These are phyloP conservation scores for Vigna radiata DNA, from an alignment of 306 rosid genomes.

Conservation along the genomic window DNA sequence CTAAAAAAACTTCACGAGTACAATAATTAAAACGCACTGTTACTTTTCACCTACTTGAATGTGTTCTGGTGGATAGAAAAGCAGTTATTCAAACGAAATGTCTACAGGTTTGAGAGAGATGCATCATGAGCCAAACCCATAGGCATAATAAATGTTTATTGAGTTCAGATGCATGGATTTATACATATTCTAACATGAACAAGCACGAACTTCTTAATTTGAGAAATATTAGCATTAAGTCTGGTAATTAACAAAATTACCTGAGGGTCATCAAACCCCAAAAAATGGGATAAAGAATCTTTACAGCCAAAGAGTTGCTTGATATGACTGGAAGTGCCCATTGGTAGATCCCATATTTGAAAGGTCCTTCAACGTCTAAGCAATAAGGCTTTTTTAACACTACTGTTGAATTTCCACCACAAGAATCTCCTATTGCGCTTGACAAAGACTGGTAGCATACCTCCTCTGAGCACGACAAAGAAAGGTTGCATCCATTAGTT, in stretches of 20 bases:
- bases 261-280: conserved; percentile 99
- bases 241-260: conserved; percentile 47
- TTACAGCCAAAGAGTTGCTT: conserved; percentile 82
- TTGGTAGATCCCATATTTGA: conserved; percentile 86
- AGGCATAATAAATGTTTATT: neutral
- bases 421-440: conserved; percentile 47
- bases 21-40: no score
- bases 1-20: no score
- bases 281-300: conserved; percentile 96
- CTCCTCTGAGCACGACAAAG: conserved; percentile 82
- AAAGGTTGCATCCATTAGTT: conserved; percentile 63
- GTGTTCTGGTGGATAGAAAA: neutral
- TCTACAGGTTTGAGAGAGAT: neutral
- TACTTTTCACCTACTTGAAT: neutral
- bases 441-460: conserved; percentile 70
- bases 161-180: neutral
- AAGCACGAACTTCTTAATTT: neutral
- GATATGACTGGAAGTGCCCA: conserved; percentile 99
- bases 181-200: neutral
- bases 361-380: conserved; percentile 79
- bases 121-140: conserved; percentile 7
- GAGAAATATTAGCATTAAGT: neutral
- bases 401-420: conserved; percentile 68
- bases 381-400: conserved; percentile 61
- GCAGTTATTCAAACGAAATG: neutral